Evolutionary conservation across 2,329 filamentous ascomycete genomes (phyloP), one percentile per base, ranked within the genome.

Genomic region (Monilinia vaccinii-corymbosi): DNA sequence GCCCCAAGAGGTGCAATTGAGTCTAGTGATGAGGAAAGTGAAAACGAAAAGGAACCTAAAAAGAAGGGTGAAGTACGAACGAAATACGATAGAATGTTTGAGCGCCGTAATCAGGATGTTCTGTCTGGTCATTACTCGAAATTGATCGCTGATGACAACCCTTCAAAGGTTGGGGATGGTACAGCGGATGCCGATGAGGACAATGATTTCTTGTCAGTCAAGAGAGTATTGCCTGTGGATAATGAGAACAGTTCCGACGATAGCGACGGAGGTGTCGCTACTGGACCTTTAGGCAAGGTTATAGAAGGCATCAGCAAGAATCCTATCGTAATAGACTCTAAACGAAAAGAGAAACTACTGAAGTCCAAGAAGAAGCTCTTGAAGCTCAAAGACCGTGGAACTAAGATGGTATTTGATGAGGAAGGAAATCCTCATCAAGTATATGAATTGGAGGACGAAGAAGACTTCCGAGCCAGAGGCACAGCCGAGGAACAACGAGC

Each of bases 81-180:
- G 36, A 97, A 96, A 74, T 95, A 96, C 72, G 91, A 99, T 74
- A 87, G 91, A 67, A 97, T 99, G 94, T 97, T 97, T 74, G 93
- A 97, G 77, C 82, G 94, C 62, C 89, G 88, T 68, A 99, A 99
- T 74, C 93, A 97, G 74, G 92, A 97, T 71, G 89, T 99, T 36
- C 76, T 99, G 65, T 92, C 93, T n/a, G 85, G 87, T 60, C 94
- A 99, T 75, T 97, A 97, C 77, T 84, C 85, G 62, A 96, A 93
- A 70, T 81, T 99, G 64, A 85, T 97, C 62, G 80, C 80, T 55
- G 80, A 86, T 44, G 84, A 81, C 55, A 75, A 78, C 45, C 75
- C 74, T 28, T 70, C 74, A 3, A 73, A 75, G 7, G 73, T 79
- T 61, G 63, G 73, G 66, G 71, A 75, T 9, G 73, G 74, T 8